Evolutionary conservation across 441 rosid species (phyloP), one percentile per base, ranked within the genome.

Genomic region (Gossypium aridum): DNA sequence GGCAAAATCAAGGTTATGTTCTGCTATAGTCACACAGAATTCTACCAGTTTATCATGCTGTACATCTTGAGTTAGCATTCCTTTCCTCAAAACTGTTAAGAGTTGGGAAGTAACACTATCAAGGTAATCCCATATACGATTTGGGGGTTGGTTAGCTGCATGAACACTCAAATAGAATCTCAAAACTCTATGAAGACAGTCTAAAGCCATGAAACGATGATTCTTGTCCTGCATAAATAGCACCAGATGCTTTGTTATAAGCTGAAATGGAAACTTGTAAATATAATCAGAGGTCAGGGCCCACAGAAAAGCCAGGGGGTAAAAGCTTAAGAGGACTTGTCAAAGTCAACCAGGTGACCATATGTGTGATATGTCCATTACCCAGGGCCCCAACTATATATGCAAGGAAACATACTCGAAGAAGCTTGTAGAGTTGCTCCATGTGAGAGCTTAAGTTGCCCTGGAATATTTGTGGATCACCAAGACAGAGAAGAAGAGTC

Each of bases 101-200:
- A 96, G 92, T 69, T 96, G 99, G 77, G 98, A 91, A 73, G 99
- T 96, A 85, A 96, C 97, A 69, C 99, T 96, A 83, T 96, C 98
- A 77, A 96, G 84, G 86, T 90, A 90, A 85, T 96, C 99, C 99
- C 99, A 96, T 86, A 90, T 87, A 71, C 90, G 97, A 77, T 94
- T 94, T 83, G 89, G 93, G 75, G 97, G 90, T 83, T 96, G 98
- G 76, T 85, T 90, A 72, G 98, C 91, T 55, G 98, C 98, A 83
- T 92, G 92, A 74, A 96, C 98, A 86, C 91, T 92, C 89, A 96
- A 80, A 85, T 96, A 96, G 82, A 94, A 96, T 83, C 97, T 91
- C 85, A 96, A 85, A 82, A 94, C 96, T 80, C 98, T 96, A 83
- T 96, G 99, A 80, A 96, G 98, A 79, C 97, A 96, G 79, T 92